Evolutionary conservation across 2,329 filamentous ascomycete genomes (phyloP).

Genomic region (Chalaropsis ovoidea): DNA sequence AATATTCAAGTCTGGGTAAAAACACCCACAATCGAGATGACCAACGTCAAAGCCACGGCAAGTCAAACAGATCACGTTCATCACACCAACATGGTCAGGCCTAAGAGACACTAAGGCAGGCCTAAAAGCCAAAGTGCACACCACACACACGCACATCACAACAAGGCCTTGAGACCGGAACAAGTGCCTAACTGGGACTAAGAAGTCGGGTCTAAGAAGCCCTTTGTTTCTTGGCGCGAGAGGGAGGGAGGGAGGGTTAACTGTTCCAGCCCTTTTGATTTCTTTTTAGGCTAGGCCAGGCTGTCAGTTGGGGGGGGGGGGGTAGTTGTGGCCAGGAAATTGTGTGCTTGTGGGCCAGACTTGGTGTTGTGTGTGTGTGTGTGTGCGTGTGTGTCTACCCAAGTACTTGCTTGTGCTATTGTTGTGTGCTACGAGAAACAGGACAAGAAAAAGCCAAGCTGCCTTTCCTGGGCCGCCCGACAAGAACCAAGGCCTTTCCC

Average conservation of each 20-base stretch:
- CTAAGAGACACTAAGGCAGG: not conserved
- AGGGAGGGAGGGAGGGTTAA: not conserved
- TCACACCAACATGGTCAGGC: not conserved
- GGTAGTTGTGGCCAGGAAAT: no score
- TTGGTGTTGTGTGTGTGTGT: no score
- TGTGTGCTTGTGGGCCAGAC: no score
- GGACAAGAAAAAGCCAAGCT: not conserved
- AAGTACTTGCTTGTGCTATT: no score
- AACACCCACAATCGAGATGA: not conserved
- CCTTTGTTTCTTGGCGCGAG: not conserved
- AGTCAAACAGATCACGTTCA: not conserved
- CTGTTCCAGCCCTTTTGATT: not conserved
- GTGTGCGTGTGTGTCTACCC: no score
- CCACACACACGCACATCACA: not conserved
- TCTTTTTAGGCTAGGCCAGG: not conserved
- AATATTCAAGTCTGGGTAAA: not conserved
- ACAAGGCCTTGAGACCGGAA: constrained; percentile 6
- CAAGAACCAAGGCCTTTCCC: not conserved
- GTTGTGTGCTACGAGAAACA: not conserved
- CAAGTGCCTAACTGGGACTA: constrained; percentile 2
- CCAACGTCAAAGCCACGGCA: not conserved
- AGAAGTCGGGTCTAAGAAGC: constrained; percentile 10
- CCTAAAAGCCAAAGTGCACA: not conserved
- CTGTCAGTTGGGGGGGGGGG: no score
- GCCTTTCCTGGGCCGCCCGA: not conserved